Conservation (phyloP, 192 early-diverging fungal genomes). For the Chytriomyces confervae region DNA sequence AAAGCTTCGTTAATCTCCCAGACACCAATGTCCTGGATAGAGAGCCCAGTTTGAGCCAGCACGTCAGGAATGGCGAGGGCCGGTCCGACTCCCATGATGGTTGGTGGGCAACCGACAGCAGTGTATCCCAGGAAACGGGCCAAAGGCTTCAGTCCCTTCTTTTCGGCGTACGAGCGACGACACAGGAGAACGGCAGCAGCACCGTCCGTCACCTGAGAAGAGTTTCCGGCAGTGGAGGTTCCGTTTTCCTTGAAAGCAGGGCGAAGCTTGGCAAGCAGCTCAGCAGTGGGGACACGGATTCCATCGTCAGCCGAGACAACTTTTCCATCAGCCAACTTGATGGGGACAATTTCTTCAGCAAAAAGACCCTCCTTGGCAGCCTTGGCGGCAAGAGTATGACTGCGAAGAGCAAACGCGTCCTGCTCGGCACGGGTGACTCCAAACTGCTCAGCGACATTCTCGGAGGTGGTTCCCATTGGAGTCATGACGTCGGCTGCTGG, state of each 20-base stretch:
- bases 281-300: conserved; percentile 82
- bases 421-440: conserved; percentile 83
- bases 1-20: conserved; percentile 98
- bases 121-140: conserved; percentile 89
- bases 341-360: conserved; percentile 88
- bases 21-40: conserved; percentile 79
- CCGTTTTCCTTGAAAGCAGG: conserved; percentile 88
- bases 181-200: conserved; percentile 92
- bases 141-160: conserved; percentile 80
- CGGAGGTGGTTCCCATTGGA: conserved; percentile 85
- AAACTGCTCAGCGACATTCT: conserved; percentile 94
- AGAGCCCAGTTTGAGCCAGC: conserved; percentile 78
- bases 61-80: conserved; percentile 92
- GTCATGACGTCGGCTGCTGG: conserved; percentile 31
- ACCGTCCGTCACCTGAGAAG: conserved; percentile 98
- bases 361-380: conserved; percentile 93
- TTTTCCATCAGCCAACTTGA: conserved; percentile 83
- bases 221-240: conserved; percentile 91
- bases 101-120: conserved; percentile 88
- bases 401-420: conserved; percentile 86
- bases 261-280: conserved; percentile 82
- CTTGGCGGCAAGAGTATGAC: conserved; percentile 81
- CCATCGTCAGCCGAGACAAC: conserved; percentile 89
- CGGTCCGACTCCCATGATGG: conserved; percentile 97
- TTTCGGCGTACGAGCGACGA: conserved; percentile 89